Conservation (phyloP, 345 rosid genomes). For the Carallia pectinifolia region DNA sequence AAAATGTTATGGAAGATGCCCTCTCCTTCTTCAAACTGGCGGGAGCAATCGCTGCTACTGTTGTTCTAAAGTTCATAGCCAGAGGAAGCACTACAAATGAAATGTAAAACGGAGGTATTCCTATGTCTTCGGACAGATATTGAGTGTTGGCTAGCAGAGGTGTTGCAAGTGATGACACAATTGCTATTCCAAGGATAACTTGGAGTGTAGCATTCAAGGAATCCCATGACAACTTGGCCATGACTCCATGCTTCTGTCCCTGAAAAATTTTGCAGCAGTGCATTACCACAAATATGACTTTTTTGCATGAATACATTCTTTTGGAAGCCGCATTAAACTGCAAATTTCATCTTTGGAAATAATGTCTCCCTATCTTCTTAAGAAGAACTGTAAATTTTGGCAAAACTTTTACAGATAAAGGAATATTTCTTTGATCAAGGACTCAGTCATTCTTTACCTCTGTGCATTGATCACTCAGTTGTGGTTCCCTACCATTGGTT, state of each 20-base stretch:
- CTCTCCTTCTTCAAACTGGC: neutral
- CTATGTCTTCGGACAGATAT: conserved; percentile 27
- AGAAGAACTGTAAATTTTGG: too few relatives aligned
- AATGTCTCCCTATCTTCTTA: too few relatives aligned
- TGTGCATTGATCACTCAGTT: neutral
- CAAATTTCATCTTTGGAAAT: too few relatives aligned
- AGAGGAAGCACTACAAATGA: neutral
- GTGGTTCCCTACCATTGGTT: neutral
- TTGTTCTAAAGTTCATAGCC: neutral
- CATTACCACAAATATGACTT: neutral
- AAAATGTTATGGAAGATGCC: neutral
- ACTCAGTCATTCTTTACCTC: too few relatives aligned
- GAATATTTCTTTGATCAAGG: too few relatives aligned
- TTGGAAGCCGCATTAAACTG: too few relatives aligned
- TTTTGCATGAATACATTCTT: neutral
- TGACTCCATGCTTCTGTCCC: conserved; percentile 5
- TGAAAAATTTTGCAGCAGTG: neutral
- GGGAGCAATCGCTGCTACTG: neutral
- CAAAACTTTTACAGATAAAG: too few relatives aligned
- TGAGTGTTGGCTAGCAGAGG: conserved; percentile 34
- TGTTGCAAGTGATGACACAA: conserved; percentile 28
- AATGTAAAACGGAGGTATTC: conserved; percentile 14
- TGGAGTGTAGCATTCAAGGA: conserved; percentile 18
- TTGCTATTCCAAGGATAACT: conserved; percentile 23
- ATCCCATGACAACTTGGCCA: conserved; percentile 4